Base-by-base conservation (phyloP, 192 early-diverging fungal species). In the Chytriomyces sp. region DNA sequence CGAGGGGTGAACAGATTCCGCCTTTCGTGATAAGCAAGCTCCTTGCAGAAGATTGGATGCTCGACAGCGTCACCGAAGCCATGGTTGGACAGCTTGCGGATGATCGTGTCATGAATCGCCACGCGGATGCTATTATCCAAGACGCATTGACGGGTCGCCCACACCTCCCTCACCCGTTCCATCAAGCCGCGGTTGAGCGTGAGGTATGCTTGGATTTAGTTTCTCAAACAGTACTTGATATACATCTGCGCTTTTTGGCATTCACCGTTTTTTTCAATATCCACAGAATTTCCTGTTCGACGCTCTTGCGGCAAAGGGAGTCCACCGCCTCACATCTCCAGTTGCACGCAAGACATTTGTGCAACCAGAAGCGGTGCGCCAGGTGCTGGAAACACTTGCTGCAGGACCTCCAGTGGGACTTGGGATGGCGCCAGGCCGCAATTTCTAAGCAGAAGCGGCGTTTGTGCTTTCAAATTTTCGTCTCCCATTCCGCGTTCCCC, bases 91-190 rank as follows among this genome's bases (percentile, higher is more conserved):
- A 48, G 18, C 9, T 68, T n/a, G 23, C 47, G 13, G 45, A 68
- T 24, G 67, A 68, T 24, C 47, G 9, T 68, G 44, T 68, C n/a
- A n/a, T 11, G 9, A 68, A 68, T 46, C 67, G 67, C 45, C 35
- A 68, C 46, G 67, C 67, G 16, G 67, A 68, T 4, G 43, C 28
- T 46, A 68, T 68, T 24, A 68, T 68, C 24, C 45, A 18, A 18
- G 67, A 68, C 43, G 16, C 47, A 3, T 26, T 46, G 13, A 18
- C 45, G 26, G 45, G 45, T 2, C 11, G 13, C 13, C 67, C 67
- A 3, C 67, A 68, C 46, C 16, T 68, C 9, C 67, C 67, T 10
- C 43, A 68, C 44, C 67, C 13, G 67, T 35, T 35, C 35, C 9
- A 48, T 13, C 35, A 48, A 43, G 8, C 28, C 16, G 3, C 47